Conservation (phyloP, 768 basidiomycete species). For the Roridomyces roridus region DNA sequence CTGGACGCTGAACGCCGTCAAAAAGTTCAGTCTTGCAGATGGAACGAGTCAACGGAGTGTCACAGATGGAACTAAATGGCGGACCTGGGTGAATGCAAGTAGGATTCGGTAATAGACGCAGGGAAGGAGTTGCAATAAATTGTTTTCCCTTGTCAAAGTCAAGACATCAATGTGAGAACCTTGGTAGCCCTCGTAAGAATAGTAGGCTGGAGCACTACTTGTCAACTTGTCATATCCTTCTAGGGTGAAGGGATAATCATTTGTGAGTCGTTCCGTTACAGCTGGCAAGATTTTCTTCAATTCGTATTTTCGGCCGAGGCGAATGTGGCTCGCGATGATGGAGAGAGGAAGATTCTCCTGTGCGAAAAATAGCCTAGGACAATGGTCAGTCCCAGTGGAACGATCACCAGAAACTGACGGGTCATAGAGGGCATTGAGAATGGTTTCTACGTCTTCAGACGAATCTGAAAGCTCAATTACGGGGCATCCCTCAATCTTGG, state of each 20-base stretch:
- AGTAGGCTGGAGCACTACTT: no score
- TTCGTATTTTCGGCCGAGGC: constrained; percentile 11
- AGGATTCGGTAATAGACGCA: constrained; percentile 15
- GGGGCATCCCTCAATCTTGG: constrained; percentile 22
- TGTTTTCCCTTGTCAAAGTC: constrained; percentile 17
- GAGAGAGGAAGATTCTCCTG: background rate
- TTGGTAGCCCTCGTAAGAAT: constrained; percentile 3
- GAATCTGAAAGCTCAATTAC: constrained; percentile 20
- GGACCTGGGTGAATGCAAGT: background rate
- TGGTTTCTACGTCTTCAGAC: constrained; percentile 14
- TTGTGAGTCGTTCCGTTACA: constrained; percentile 5
- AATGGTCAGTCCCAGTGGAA: no score
- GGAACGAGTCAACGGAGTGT: background rate
- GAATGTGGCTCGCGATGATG: constrained; percentile 4
- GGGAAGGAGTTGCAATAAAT: constrained; percentile 10
- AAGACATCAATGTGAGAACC: constrained; percentile 12
- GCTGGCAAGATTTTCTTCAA: background rate
- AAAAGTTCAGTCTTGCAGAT: no score
- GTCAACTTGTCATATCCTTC: constrained; percentile 15
- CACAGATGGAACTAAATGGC: no score
- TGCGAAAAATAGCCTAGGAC: background rate
- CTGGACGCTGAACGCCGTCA: no score
- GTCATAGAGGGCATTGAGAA: constrained; percentile 22
- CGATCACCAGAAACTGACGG: constrained; percentile 19
- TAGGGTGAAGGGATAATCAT: constrained; percentile 12